Evolutionary conservation across 257 asterid species (phyloP), one percentile per base, ranked within the genome.

Genomic region (Przewalskia tangutica): DNA sequence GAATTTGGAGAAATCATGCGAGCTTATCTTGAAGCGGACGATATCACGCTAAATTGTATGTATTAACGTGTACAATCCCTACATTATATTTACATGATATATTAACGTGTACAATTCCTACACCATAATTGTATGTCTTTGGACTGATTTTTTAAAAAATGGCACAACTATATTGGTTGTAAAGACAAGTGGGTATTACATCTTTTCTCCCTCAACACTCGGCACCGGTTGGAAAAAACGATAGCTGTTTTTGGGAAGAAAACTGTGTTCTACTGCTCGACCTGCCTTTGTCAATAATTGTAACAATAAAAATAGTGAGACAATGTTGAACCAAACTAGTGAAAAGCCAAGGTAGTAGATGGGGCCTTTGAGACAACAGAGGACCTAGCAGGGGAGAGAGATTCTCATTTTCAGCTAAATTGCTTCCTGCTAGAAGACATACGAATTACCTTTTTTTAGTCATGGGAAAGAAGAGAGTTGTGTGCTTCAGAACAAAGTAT

Each of bases 351-450:
- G 77, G 11, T 44, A 46, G n/a, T n/a, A 42, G 56, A 18, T 70
- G 78, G 58, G 73, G 34, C 73, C 42, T 60, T 44, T 20, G 34
- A 18, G 36, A 42, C 77, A 40, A n/a, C 5, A 70, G n/a, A 70
- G n/a, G n/a, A 13, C 42, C 71, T 32, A 64, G 9, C 46, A 64
- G 18, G 44, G 46, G 6, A 32, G 20, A 64, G 18, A 11, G 76
- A 46, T 71, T 71, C 79, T 71, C 56, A 71, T 46, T 71, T 71
- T 71, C 20, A 71, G 79, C 79, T 71, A 71, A 71, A 71, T 16
- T 46, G 12, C 59, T 40, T 64, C 13, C 40, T 11, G 5, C 79
- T 3, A 73, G 13, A 48, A 48, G 36, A 48, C 79, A 73, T 48
- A 13, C 11, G 20, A 23, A 18, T 48, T 6, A 59, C n/a, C 20